These are phyloP conservation scores for Petunia axillaris DNA, from an alignment of 257 asterid genomes.

Conservation along the genomic window DNA sequence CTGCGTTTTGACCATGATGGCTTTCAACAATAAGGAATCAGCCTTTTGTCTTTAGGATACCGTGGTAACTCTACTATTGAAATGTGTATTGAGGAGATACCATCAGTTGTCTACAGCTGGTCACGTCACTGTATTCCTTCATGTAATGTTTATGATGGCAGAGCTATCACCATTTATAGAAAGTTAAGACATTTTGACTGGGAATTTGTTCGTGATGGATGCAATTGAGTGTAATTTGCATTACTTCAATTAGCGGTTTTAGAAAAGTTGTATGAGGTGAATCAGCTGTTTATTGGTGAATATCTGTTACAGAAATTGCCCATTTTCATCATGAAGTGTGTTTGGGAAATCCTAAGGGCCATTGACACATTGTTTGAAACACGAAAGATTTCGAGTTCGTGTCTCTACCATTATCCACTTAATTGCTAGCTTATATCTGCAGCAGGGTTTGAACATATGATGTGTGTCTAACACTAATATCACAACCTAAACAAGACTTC, in stretches of 20 bases:
- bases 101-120: not conserved
- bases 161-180: not conserved
- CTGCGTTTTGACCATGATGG: conserved; percentile 47
- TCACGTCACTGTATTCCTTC: not conserved
- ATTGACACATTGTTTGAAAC: no score
- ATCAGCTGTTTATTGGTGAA: not conserved
- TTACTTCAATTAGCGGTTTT: not conserved
- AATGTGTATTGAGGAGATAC: not conserved
- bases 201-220: not conserved
- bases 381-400: no score
- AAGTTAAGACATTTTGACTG: conserved; percentile 6
- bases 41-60: not conserved
- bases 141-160: conserved; percentile 8
- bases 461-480: no score
- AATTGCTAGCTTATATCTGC: no score
- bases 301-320: not conserved
- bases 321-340: not conserved
- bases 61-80: not conserved
- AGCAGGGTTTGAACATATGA: no score
- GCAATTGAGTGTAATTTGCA: conserved; percentile 7
- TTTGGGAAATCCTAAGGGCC: not conserved
- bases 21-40: not conserved
- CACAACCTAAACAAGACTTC: no score
- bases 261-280: not conserved
- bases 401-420: no score